Evolutionary conservation across 225 moss, liverwort and hornwort genomes (phyloP), one percentile per base, ranked within the genome.

Genomic region (Neckera pumila): DNA sequence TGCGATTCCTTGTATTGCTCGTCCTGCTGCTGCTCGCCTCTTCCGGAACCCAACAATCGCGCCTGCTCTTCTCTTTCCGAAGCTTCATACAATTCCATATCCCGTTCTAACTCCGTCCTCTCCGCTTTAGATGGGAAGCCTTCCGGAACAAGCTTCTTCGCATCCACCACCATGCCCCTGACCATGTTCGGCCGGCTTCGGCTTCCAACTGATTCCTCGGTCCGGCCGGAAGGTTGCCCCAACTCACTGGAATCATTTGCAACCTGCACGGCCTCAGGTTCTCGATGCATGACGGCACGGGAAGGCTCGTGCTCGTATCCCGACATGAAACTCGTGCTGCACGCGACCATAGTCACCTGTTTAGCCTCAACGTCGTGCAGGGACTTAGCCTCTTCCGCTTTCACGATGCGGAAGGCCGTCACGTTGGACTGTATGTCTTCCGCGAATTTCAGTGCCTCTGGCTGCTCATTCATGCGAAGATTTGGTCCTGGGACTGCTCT

Each of bases 41-140:
- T 89, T 72, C 84, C 76, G 57, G 88, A 71, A 30, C 84, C 89
- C 31, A 96, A 87, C 89, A 93, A 56, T 42, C 66, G 92, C 72
- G 85, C 93, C 84, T 95, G 95, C 87, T 94, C 93, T 70, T 91
- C 95, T 76, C 91, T 93, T 82, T 93, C 97, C n/a, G 93, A 86
- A 63, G 92, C 89, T 90, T 96, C 95, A 76, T 79, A 95, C 59
- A 96, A 93, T 73, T 97, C 96, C 90, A 95, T 95, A 87, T 96
- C 98, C 88, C 90, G 86, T 86, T 97, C 92, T 42, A 97, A 79
- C 92, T 97, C 97, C 57, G 97, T 93, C 76, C 92, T 96, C 81
- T 89, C 90, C 54, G 72, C 51, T 49, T 74, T 26, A 2, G 40
- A 20, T 22, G n/a, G 33, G 38, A 45, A 31, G 36, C 56, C 76